Percentiles rank a stretch among this genome's conserved stretches.
Conservation (phyloP, 2,329 filamentous ascomycete genomes). For the Taxawa tesnikishii region DNA sequence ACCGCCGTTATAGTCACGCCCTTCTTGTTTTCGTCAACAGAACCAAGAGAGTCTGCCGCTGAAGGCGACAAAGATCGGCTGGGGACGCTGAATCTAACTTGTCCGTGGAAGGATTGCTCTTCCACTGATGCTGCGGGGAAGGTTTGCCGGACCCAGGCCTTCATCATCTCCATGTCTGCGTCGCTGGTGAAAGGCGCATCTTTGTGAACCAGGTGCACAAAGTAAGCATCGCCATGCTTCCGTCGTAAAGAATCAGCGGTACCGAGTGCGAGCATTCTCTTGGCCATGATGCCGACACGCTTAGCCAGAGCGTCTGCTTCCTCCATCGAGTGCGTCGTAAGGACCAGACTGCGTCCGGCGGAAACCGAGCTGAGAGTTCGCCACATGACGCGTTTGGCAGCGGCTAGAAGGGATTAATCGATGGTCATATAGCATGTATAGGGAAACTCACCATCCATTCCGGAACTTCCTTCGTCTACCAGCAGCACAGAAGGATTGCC, state of each 20-base stretch:
- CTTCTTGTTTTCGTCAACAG: constrained; percentile 4
- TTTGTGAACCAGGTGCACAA: constrained; percentile 68
- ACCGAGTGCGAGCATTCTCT: constrained; percentile 74
- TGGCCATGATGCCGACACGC: constrained; percentile 74
- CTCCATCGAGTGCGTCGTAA: constrained; percentile 93
- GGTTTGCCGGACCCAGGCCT: constrained; percentile 48
- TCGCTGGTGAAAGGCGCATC: constrained; percentile 61
- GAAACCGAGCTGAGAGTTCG: constrained; percentile 63
- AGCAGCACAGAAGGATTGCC: constrained; percentile 80
- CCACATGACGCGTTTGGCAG: constrained; percentile 90
- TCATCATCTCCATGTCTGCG: constrained; percentile 55
- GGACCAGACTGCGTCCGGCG: constrained; percentile 65
- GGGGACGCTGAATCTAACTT: constrained; percentile 72
- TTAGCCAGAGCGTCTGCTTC: constrained; percentile 82
- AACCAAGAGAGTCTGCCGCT: constrained; percentile 7
- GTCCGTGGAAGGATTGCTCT: constrained; percentile 67
- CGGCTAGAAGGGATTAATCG: too few species aligned
- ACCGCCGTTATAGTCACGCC: constrained; percentile 4
- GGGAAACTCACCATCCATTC: too few species aligned
- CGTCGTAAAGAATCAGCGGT: constrained; percentile 59
- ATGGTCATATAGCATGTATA: too few species aligned
- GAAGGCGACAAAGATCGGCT: constrained; percentile 15
- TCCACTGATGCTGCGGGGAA: constrained; percentile 59
- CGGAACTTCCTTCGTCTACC: constrained; percentile 78
- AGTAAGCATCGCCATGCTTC: constrained; percentile 65